Evolutionary conservation across 495 filamentous ascomycete genomes (phyloP), one percentile per base, ranked within the genome.

Genomic region (Penicillium canariense): DNA sequence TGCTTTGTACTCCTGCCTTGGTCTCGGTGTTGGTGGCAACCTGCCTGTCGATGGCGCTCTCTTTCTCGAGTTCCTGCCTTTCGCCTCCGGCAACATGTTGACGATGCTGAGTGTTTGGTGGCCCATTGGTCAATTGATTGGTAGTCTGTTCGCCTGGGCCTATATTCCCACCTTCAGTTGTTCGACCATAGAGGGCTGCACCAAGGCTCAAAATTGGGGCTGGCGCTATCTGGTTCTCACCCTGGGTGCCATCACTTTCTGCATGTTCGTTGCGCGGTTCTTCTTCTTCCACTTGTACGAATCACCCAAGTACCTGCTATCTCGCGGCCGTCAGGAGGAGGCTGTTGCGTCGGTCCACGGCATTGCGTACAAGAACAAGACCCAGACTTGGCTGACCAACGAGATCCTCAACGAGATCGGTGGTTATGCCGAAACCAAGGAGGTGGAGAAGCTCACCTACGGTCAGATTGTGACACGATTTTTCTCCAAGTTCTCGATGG

Each of bases 241-340:
- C 7, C 76, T 90, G 50, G 90, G 90, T 26, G 85, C 82, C 3
- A 66, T 94, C 22, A 91, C 88, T 1, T 74, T 93, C 26, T 49
- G 79, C 50, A 81, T 83, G 76, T 93, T 90, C 66, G 46, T 84
- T 40, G 68, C 84, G 26, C 87, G 90, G 6, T 90, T 91, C 71
- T 77, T 88, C 55, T 72, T 84, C 47, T 95, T 95, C 70, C 84
- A 85, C 31, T 80, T 95, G 15, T 89, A 82, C 65, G 90, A 94
- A 68, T 89, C 85, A 6, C 90, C 90, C 22, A 95, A 93, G 68
- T 92, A 81, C 62, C 66, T 91, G 28, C 85, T 93, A 66, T 84
- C 84, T 2, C 80, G 83, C 36, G 88, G 87, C 3, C 73, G 78
- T 18, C 86, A 91, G 58, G 79, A 81, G n/a, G 81, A 88, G 34